Evolutionary conservation across 345 rosid genomes (phyloP), one percentile per base, ranked within the genome.

Genomic region (Draba incana): DNA sequence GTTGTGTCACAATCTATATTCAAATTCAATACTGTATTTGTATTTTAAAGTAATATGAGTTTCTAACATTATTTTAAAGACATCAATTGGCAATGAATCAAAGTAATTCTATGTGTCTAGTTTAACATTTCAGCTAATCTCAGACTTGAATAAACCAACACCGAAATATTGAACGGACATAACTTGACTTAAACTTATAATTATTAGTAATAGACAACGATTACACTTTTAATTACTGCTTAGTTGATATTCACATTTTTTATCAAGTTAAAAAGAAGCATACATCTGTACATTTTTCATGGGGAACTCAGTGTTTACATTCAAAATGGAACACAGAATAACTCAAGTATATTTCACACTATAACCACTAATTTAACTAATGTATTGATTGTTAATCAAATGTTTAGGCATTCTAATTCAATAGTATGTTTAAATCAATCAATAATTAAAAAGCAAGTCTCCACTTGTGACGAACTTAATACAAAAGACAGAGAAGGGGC

Each of bases 381-480:
- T 51, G 1, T 37, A 53, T 25, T 58, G 31, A 54, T 52, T 38
- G 43, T 62, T 51, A 47, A 68, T 48, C 54, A 62, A 47, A 11
- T 31, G 48, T 38, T 56, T 37, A 5, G 33, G 37, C 25, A 35
- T 37, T 46, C 10, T 9, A 35, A 55, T 31, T 46, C 6, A 68
- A 46, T 35, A 8, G 6, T 47, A 52, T 35, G 33, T 37, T 53
- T 12, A 33, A 28, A 20, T 28, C 5, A 2, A 27, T 71, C 38
- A 24, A 41, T 30, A 62, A 52, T 5, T 3, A 23, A 57, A 20
- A 74, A 59, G 77, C 16, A 74, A 33, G 56, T 52, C 10, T 74
- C 68, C 72, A 67, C 68, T 74, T 74, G 77, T 68, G 62, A 61
- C 45, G 69, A 37, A 68, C 74, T 61, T 46, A 62, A 70, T 75